A percentile compares a stretch with the other conserved stretches of the same genome.
These are phyloP conservation scores for Fusarium cyanostomum DNA, from an alignment of 2,329 filamentous ascomycete species.

Conservation along the genomic window DNA sequence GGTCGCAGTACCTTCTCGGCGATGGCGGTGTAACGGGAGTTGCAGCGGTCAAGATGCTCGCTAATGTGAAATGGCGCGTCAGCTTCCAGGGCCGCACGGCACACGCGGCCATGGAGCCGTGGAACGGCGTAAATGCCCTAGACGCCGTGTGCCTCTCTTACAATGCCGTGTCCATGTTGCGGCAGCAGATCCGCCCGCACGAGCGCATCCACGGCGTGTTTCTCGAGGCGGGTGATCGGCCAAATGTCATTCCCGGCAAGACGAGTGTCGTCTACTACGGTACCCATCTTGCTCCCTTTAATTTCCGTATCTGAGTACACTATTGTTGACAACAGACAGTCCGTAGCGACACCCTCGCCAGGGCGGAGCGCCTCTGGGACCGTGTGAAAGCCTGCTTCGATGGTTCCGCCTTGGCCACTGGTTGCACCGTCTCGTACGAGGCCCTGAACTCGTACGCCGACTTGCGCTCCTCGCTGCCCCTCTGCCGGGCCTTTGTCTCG, in stretches of 20 bases:
- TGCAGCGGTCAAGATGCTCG: conserved; percentile 1
- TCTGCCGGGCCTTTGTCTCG: not conserved
- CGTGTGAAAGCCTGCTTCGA: conserved; percentile 6
- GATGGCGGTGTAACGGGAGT: not conserved
- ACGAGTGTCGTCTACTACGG: not conserved
- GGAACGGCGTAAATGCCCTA: conserved; percentile 19
- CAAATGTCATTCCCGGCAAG: not conserved
- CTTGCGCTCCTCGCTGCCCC: not conserved
- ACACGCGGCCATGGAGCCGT: conserved; percentile 12
- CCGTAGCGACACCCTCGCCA: not conserved
- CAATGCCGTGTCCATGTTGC: conserved; percentile 7
- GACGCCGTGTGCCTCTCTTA: conserved; percentile 11
- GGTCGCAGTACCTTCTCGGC: not conserved
- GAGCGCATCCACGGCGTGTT: conserved; percentile 12
- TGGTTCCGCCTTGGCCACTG: conserved; percentile 11
- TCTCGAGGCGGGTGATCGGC: conserved; percentile 14
- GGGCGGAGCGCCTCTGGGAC: not conserved
- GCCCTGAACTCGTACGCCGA: conserved; percentile 5
- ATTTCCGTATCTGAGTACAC: not conserved
- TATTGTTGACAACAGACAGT: not conserved
- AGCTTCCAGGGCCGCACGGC: conserved; percentile 4
- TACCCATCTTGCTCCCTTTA: not conserved
- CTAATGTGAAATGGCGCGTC: conserved; percentile 2
- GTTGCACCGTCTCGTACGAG: conserved; percentile 1
- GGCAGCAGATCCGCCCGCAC: conserved; percentile 11